Percentiles rank a stretch among this genome's conserved stretches.
Conservation (phyloP, 768 basidiomycete species). For the Collybiopsis luxurians region DNA sequence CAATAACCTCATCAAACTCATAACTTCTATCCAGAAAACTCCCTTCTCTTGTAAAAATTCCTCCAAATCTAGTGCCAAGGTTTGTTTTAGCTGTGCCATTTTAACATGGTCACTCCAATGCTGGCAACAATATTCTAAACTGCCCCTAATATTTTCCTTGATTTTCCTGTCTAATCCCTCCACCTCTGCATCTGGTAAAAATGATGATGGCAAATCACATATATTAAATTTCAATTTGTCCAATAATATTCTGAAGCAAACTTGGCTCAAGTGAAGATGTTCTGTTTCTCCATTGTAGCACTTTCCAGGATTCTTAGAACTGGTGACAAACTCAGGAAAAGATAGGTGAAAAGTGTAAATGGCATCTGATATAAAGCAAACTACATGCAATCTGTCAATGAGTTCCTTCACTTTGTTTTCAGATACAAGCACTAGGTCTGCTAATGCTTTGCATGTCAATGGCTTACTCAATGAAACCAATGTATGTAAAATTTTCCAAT, state of each 20-base stretch:
- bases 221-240: slow-evolving; percentile 6
- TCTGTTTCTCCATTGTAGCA: not conserved
- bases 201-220: slow-evolving; percentile 6
- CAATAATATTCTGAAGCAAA: not conserved
- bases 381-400: not conserved
- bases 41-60: no score
- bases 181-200: not conserved
- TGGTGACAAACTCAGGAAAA: slow-evolving; percentile 3
- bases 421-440: not conserved
- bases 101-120: not conserved
- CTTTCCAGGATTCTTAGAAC: no score
- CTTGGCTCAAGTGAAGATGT: not conserved
- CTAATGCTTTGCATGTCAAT: not conserved
- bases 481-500: slow-evolving; percentile 4
- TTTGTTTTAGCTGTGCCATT: no score
- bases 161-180: not conserved
- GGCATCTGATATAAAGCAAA: not conserved
- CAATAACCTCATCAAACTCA: no score
- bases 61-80: no score
- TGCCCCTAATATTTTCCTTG: not conserved
- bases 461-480: not conserved
- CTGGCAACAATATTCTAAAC: slow-evolving; percentile 3
- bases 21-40: no score
- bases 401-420: not conserved
- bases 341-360: not conserved